phyloP scores from a whole-genome alignment of 345 rosid species.

The Eutrema yunnanense region DNA sequence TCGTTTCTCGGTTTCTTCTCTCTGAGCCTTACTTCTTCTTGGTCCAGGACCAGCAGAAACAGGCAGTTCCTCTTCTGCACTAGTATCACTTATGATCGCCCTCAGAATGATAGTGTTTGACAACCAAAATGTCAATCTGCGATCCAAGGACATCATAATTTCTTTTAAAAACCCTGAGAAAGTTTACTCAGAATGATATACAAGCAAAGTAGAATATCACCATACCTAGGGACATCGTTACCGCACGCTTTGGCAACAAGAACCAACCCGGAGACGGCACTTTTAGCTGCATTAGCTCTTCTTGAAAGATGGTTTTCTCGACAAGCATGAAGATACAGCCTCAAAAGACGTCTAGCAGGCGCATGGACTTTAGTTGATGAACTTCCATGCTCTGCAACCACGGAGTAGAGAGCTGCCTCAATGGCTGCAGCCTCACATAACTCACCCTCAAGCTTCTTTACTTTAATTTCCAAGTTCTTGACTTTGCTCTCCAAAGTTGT shows the following conservation, averaged over 20 bases:
- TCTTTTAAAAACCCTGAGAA: neutral
- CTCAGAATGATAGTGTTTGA: conserved; percentile 78
- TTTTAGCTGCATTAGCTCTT: conserved; percentile 75
- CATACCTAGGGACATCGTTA: conserved; percentile 90
- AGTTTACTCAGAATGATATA: neutral
- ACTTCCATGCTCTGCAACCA: conserved; percentile 88
- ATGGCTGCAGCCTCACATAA: conserved; percentile 84
- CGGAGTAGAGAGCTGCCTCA: conserved; percentile 85
- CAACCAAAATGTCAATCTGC: conserved; percentile 92
- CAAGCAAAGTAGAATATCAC: neutral
- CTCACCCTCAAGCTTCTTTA: conserved; percentile 80
- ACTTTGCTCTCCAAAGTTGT: conserved; percentile 51
- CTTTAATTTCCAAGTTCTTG: conserved; percentile 58
- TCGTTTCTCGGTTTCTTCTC: conserved; percentile 33
- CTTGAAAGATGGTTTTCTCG: conserved; percentile 44
- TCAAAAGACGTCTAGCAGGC: conserved; percentile 88
- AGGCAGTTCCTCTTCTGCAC: conserved; percentile 31
- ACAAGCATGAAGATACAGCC: conserved; percentile 73
- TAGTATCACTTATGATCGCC: conserved; percentile 53
- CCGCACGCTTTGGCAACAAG: conserved; percentile 93
- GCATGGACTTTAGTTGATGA: conserved; percentile 90
- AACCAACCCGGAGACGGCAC: conserved; percentile 71
- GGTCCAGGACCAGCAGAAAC: conserved; percentile 30
- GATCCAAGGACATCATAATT: neutral
- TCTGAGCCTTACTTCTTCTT: conserved; percentile 34